A percentile compares a stretch with the other conserved stretches of the same genome.
Conservation (phyloP, 1,284 basidiomycete species). For the Jaminaea rosea region DNA sequence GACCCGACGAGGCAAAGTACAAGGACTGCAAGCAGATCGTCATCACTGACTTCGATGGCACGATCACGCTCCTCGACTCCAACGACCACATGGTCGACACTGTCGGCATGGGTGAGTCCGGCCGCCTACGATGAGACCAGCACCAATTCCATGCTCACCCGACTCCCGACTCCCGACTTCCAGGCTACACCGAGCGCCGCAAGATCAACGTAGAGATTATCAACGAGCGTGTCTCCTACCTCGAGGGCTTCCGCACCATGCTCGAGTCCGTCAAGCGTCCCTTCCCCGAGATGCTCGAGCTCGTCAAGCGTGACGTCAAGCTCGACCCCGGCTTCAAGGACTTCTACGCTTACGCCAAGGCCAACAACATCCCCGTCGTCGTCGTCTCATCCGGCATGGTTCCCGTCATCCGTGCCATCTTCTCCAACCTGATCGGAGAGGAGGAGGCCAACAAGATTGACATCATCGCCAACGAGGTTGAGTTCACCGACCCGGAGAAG, state of each 20-base stretch:
- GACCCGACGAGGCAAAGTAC: conserved; percentile 28
- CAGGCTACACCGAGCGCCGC: conserved; percentile 42
- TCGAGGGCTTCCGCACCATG: conserved; percentile 45
- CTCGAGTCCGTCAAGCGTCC: conserved; percentile 40
- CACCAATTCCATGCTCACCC: no score
- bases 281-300: conserved; percentile 41
- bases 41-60: conserved; percentile 45
- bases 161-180: no score
- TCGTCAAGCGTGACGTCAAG: conserved; percentile 39
- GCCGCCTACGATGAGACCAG: no score
- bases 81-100: conserved; percentile 48
- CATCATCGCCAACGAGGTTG: conserved; percentile 45
- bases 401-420: conserved; percentile 44
- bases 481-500: conserved; percentile 42
- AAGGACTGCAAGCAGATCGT: conserved; percentile 41
- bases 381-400: conserved; percentile 45
- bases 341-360: conserved; percentile 44
- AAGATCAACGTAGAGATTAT: conserved; percentile 46
- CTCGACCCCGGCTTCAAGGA: conserved; percentile 47
- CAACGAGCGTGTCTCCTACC: conserved; percentile 38
- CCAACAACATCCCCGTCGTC: conserved; percentile 43
- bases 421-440: conserved; percentile 44
- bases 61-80: conserved; percentile 41
- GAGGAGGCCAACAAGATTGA: conserved; percentile 45
- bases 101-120: conserved; percentile 45